Base-by-base conservation (phyloP, 371 early-diverging fungal genomes). In the Dichotomocladium elegans region DNA sequence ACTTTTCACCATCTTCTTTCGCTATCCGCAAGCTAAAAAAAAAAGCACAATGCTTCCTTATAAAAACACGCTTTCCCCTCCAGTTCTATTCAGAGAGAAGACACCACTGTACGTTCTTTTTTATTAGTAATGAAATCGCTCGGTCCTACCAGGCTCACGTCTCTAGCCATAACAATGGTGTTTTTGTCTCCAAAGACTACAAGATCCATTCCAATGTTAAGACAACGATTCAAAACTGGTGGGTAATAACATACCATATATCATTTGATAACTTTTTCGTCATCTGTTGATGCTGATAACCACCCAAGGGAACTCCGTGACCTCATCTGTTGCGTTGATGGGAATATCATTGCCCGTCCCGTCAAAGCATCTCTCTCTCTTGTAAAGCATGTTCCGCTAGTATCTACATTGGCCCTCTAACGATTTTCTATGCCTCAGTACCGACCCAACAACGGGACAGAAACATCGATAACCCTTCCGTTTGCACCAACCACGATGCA, bases 291-390 rank as follows among this genome's bases (percentile, higher is more conserved):
- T n/a, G 1, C 9, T 48, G 43, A 43, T 43, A 22, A 6, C n/a
- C n/a, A n/a, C n/a, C n/a, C n/a, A 17, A 58, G 62, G 62, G 53
- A 61, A 48, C 53, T 61, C 19, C 51, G 62, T 10, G 43, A 61
- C 45, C 41, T 61, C 19, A 42, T 57, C 24, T 51, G 53, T 6
- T 48, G 57, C 40, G 10, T 45, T 11, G 37, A 42, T 37, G 14
- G 26, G 15, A 29, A 51, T 24, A 52, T 33, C 10, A 45, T 61
- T 19, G 33, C 47, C 6, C 57, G 49, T 41, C 62, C 62, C 8
- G 44, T 44, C 31, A 41, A 49, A n/a, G 54, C 56, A 45, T 14
- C 51, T n/a, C 35, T 61, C 11, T 27, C 42, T 30, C 52, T 41
- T 33, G 62, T 61, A 56, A 48, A n/a, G n/a, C n/a, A n/a, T n/a